phyloP scores from a whole-genome alignment of 2,329 filamentous ascomycete species.

The Ophiocordyceps camponoti-saundersi region DNA sequence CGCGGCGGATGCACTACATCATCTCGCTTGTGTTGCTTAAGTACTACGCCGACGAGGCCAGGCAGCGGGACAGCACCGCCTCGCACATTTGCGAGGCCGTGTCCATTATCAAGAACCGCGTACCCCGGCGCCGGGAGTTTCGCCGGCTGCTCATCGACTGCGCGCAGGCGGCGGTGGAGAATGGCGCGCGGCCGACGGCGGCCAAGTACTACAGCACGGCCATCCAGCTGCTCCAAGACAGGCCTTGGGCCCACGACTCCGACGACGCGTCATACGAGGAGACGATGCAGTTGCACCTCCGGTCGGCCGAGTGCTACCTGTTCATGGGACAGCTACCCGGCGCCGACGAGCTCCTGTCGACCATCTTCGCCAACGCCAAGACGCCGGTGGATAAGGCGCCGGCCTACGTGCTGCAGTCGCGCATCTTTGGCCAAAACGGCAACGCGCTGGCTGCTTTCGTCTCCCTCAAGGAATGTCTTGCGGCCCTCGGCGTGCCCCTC shows the following conservation, averaged over 20 bases:
- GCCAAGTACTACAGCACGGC: conserved; percentile 68
- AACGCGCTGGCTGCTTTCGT: conserved; percentile 53
- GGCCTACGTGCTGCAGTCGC: conserved; percentile 67
- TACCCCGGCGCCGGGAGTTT: conserved; percentile 45
- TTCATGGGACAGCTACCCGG: conserved; percentile 57
- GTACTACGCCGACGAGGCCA: conserved; percentile 43
- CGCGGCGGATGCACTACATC: conserved; percentile 75
- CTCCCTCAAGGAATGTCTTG: conserved; percentile 53
- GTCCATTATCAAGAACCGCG: conserved; percentile 52
- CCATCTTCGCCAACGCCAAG: conserved; percentile 53
- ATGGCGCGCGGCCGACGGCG: conserved; percentile 66
- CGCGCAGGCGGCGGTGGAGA: conserved; percentile 62
- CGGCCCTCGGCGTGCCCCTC: conserved; percentile 49
- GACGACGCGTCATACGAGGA: conserved; percentile 74
- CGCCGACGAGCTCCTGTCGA: conserved; percentile 50
- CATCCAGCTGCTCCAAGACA: conserved; percentile 59
- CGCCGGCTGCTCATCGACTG: conserved; percentile 64
- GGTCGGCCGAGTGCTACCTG: conserved; percentile 68
- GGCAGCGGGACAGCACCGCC: conserved; percentile 54
- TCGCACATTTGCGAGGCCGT: conserved; percentile 67
- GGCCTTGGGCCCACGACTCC: conserved; percentile 55
- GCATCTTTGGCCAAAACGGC: conserved; percentile 59
- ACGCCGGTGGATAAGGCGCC: conserved; percentile 66
- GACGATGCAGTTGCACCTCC: conserved; percentile 62
- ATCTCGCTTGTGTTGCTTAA: conserved; percentile 70